Percentiles rank a stretch among this genome's conserved stretches.
Conservation (phyloP, 768 basidiomycete genomes). For the Amylocystis lapponica region DNA sequence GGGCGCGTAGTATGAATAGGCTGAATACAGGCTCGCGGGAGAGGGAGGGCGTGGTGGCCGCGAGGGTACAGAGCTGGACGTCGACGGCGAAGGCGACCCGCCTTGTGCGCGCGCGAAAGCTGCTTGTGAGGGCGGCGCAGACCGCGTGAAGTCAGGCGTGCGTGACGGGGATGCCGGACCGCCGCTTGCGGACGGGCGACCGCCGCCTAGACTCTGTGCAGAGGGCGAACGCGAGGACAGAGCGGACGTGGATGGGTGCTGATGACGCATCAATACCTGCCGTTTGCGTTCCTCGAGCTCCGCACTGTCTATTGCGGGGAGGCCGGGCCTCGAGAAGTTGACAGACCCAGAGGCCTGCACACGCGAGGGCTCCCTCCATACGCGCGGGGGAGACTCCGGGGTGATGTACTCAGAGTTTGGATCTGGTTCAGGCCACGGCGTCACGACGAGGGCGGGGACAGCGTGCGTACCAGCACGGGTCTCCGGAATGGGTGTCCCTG, state of each 20-base stretch:
- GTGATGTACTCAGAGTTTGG: conserved; percentile 8
- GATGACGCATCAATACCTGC: conserved; percentile 54
- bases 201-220: background rate
- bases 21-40: conserved; percentile 46
- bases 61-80: conserved; percentile 2
- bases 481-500: background rate
- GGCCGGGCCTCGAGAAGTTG: conserved; percentile 60
- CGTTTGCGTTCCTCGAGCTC: conserved; percentile 37
- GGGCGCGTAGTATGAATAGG: conserved; percentile 62
- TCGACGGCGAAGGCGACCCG: too few relatives aligned
- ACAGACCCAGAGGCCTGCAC: conserved; percentile 30
- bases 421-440: conserved; percentile 18
- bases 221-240: conserved; percentile 4
- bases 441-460: conserved; percentile 52
- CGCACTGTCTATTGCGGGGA: conserved; percentile 37
- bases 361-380: conserved; percentile 38
- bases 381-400: too few relatives aligned
- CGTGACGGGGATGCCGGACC: background rate
- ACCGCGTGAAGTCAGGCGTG: conserved; percentile 15
- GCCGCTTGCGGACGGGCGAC: background rate
- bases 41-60: conserved; percentile 10
- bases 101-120: too few relatives aligned
- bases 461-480: conserved; percentile 2
- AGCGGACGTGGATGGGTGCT: conserved; percentile 28
- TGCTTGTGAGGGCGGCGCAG: conserved; percentile 23